Evolutionary conservation across 1,139 yeast species (phyloP).

Genomic region (Diutina scorzettiae): DNA sequence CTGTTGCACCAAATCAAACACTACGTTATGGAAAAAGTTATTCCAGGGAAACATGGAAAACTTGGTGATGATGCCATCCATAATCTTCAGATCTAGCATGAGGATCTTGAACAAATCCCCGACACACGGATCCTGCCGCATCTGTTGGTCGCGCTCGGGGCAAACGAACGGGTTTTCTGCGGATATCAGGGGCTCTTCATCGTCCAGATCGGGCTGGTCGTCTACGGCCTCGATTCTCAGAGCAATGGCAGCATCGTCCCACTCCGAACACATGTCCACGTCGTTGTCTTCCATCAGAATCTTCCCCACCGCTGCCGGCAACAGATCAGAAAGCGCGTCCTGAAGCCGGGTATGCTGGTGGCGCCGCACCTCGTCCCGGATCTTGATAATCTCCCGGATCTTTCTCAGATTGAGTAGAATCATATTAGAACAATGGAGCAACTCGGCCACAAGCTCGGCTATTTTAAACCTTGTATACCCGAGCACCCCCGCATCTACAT

Average conservation of each 20-base stretch:
- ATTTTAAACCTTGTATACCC: conserved; percentile 34
- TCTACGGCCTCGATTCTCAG: not conserved
- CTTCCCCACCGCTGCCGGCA: not conserved
- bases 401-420: conserved; percentile 30
- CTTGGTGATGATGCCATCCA: conserved; percentile 22
- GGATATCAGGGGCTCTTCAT: conserved; percentile 35
- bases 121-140: conserved; percentile 26
- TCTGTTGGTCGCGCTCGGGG: conserved; percentile 20
- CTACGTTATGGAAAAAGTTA: conserved; percentile 39
- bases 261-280: not conserved
- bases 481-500: conserved; percentile 12
- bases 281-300: conserved; percentile 18
- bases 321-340: conserved; percentile 19
- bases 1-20: conserved; percentile 37
- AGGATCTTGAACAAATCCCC: conserved; percentile 35
- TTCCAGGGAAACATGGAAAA: conserved; percentile 35
- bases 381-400: conserved; percentile 21
- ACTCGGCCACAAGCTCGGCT: conserved; percentile 34
- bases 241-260: not conserved
- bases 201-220: conserved; percentile 24
- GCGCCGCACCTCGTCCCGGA: conserved; percentile 25
- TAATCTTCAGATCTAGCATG: conserved; percentile 28
- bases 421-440: conserved; percentile 39
- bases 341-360: conserved; percentile 20
- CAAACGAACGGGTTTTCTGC: conserved; percentile 39